These are phyloP conservation scores for Capsicum pubescens DNA, from an alignment of 257 asterid species.

Conservation along the genomic window DNA sequence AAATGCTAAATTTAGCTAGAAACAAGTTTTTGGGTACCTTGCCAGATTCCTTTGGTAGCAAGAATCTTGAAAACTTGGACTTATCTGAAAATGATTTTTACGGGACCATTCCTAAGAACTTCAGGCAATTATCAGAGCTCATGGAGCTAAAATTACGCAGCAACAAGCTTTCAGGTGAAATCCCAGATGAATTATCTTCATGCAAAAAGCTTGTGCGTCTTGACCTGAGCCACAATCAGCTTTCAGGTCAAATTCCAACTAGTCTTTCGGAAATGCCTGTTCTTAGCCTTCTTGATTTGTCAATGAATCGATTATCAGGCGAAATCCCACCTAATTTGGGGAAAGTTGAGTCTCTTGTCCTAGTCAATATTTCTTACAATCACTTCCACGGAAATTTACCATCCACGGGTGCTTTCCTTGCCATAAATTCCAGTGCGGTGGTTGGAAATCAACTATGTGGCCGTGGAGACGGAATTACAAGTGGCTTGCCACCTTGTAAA, in stretches of 20 bases:
- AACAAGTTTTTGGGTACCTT: slow-evolving; percentile 57
- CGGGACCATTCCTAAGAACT: slow-evolving; percentile 53
- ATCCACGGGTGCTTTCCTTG: slow-evolving; percentile 70
- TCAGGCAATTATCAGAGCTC: slow-evolving; percentile 56
- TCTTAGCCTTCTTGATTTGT: slow-evolving; percentile 79
- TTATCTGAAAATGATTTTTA: slow-evolving; percentile 66
- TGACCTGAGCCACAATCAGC: slow-evolving; percentile 67
- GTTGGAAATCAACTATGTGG: slow-evolving; percentile 63
- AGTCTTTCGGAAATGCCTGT: slow-evolving; percentile 71
- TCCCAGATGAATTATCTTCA: slow-evolving; percentile 58
- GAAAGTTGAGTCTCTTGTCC: slow-evolving; percentile 64
- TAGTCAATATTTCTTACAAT: slow-evolving; percentile 71
- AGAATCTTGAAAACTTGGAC: slow-evolving; percentile 65
- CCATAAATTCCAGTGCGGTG: slow-evolving; percentile 61
- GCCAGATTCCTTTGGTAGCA: slow-evolving; percentile 63
- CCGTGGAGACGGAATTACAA: slow-evolving; percentile 39
- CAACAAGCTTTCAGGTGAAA: slow-evolving; percentile 64
- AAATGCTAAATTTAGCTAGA: slow-evolving; percentile 70
- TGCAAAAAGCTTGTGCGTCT: slow-evolving; percentile 76
- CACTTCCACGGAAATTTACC: slow-evolving; percentile 72
- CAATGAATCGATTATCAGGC: slow-evolving; percentile 63
- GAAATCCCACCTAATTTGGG: slow-evolving; percentile 66
- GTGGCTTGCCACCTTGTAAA: slow-evolving; percentile 67
- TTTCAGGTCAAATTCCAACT: slow-evolving; percentile 60
- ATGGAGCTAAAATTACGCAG: slow-evolving; percentile 55